Evolutionary conservation across 2,329 filamentous ascomycete genomes (phyloP).

Genomic region (Pseudocercospora fuligena): DNA sequence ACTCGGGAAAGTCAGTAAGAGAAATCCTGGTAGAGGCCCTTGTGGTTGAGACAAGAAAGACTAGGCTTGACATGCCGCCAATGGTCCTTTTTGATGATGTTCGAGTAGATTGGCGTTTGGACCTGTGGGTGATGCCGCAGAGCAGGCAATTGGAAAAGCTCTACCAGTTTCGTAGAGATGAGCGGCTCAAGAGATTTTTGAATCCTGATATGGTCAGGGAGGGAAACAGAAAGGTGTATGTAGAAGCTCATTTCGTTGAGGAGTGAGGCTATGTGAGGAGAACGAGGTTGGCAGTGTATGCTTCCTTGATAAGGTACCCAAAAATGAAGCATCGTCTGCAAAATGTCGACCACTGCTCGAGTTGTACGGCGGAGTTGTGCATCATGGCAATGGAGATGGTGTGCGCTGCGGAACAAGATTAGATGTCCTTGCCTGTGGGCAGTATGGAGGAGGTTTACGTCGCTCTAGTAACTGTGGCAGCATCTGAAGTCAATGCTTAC

Average conservation of each 20-base stretch:
- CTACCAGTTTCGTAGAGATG: background rate
- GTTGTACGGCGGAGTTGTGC: too few species aligned
- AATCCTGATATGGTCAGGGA: background rate
- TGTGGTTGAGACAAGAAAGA: background rate
- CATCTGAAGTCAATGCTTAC: background rate
- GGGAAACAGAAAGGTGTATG: background rate
- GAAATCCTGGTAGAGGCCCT: background rate
- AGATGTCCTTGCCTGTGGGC: too few species aligned
- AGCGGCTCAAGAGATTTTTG: background rate
- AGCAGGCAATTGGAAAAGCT: background rate
- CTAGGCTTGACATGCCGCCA: too few species aligned
- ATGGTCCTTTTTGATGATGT: background rate
- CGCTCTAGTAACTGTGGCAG: background rate
- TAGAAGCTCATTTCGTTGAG: constrained; percentile 4
- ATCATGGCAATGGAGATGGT: too few species aligned
- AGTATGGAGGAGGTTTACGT: background rate
- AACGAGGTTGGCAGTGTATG: too few species aligned
- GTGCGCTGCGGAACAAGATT: too few species aligned
- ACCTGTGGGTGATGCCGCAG: constrained; percentile 6
- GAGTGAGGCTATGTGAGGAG: too few species aligned
- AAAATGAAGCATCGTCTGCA: too few species aligned
- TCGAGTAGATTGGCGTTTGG: background rate
- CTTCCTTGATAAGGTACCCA: too few species aligned
- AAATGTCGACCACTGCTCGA: too few species aligned
- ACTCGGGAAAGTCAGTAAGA: background rate